Conservation (phyloP, 192 early-diverging fungal genomes). For the Backusella sp. region DNA sequence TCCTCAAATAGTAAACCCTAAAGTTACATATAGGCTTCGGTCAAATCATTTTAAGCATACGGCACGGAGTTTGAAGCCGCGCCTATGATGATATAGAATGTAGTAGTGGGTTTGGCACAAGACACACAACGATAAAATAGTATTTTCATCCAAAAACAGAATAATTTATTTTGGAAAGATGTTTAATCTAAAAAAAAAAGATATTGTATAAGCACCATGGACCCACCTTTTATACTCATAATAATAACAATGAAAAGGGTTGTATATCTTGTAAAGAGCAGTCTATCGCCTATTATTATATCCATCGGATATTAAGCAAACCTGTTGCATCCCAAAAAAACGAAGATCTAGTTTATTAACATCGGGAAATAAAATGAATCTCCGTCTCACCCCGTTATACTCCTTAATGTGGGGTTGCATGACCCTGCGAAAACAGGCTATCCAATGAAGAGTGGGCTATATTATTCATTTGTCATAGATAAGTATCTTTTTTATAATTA, state of each 20-base stretch:
- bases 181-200: not conserved
- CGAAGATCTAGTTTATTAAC: not conserved
- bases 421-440: not conserved
- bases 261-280: not conserved
- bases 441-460: not conserved
- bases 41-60: not conserved
- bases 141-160: slow-evolving; percentile 9
- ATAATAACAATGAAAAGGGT: not conserved
- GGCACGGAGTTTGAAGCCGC: not conserved
- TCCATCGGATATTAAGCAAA: slow-evolving; percentile 7
- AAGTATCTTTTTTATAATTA: not conserved
- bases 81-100: not conserved
- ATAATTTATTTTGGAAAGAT: not conserved
- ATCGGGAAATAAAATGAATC: slow-evolving; percentile 11
- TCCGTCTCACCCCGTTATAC: slow-evolving; percentile 3
- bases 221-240: not conserved
- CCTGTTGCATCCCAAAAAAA: not conserved
- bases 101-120: not conserved
- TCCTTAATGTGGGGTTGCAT: slow-evolving; percentile 13
- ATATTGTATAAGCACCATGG: not conserved
- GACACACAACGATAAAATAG: not conserved
- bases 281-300: not conserved
- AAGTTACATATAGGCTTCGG: not conserved
- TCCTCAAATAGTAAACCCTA: slow-evolving; percentile 3
- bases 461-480: slow-evolving; percentile 13